These are phyloP conservation scores for Protea cynaroides DNA, from an alignment of 164 flowering plant genomes.

Conservation along the genomic window DNA sequence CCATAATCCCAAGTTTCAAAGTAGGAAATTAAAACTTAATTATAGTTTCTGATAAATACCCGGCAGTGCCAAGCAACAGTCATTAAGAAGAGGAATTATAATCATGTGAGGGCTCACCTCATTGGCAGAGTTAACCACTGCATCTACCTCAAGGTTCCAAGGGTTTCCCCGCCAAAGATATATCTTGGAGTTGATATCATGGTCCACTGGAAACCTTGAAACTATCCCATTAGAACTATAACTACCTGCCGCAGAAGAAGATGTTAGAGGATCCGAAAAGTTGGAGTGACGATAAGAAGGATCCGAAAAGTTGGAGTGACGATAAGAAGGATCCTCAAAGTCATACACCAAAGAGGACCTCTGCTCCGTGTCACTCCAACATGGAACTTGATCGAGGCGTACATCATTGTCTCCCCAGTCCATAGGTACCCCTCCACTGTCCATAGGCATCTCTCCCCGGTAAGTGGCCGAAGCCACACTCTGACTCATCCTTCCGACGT, in stretches of 20 bases:
- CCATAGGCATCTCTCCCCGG: conserved; percentile 17
- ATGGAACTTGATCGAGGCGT: conserved; percentile 81
- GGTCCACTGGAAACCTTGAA: conserved; percentile 87
- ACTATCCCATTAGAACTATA: conserved; percentile 36
- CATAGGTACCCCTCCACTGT: conserved; percentile 43
- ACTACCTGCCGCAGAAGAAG: conserved; percentile 44
- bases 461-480: conserved; percentile 45
- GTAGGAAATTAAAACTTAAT: too few relatives aligned
- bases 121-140: conserved; percentile 96
- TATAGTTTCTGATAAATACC: too few relatives aligned
- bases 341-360: conserved; percentile 44
- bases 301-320: conserved; percentile 50
- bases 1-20: too few relatives aligned
- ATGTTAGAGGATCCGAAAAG: conserved; percentile 71
- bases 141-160: conserved; percentile 98
- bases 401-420: conserved; percentile 69
- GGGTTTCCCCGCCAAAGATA: conserved; percentile 98
- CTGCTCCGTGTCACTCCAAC: conserved; percentile 85
- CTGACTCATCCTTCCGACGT: conserved; percentile 41
- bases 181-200: conserved; percentile 80
- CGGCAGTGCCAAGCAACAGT: too few relatives aligned
- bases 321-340: conserved; percentile 50
- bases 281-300: conserved; percentile 36
- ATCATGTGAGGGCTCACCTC: conserved; percentile 46
- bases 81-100: too few relatives aligned